phyloP scores from a whole-genome alignment of 257 asterid genomes.

The Rauvolfia tetraphylla region DNA sequence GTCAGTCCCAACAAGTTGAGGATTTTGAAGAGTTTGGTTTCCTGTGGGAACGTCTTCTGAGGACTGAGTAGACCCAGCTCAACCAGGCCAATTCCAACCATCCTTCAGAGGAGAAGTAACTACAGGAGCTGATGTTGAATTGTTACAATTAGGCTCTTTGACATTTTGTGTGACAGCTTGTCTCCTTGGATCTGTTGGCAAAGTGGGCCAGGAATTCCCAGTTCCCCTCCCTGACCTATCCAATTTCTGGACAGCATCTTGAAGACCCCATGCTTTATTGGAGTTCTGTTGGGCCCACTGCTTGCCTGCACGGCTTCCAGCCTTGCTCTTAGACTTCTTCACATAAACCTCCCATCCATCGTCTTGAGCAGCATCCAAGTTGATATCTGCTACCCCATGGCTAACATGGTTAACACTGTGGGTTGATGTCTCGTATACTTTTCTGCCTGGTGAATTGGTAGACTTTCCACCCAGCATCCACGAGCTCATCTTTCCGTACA shows the following conservation, averaged over 20 bases:
- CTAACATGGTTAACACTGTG: constrained; percentile 32
- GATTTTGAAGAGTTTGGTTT: not conserved
- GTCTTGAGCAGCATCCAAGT: constrained; percentile 30
- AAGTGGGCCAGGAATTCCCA: constrained; percentile 36
- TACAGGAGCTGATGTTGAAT: constrained; percentile 25
- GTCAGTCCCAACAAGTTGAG: constrained; percentile 11
- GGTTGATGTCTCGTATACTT: constrained; percentile 20
- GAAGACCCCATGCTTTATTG: constrained; percentile 51
- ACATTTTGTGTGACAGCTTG: constrained; percentile 43
- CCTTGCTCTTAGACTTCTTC: constrained; percentile 51
- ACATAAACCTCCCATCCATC: constrained; percentile 67
- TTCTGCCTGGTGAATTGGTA: constrained; percentile 30
- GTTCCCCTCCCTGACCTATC: constrained; percentile 54
- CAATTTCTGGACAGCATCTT: constrained; percentile 41
- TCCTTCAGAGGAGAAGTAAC: constrained; percentile 49
- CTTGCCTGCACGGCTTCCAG: constrained; percentile 30
- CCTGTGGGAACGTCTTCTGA: constrained; percentile 13
- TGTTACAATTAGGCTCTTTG: constrained; percentile 17
- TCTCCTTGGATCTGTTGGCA: constrained; percentile 32
- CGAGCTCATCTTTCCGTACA: constrained; percentile 39
- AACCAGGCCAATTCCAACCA: constrained; percentile 50
- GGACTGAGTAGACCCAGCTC: constrained; percentile 29
- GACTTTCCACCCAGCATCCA: constrained; percentile 27
- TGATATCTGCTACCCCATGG: constrained; percentile 36
- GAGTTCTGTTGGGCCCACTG: constrained; percentile 38